Percentiles rank a stretch among this genome's conserved stretches.
Evolutionary conservation across 164 flowering plant genomes (phyloP).

Genomic region (Saururus chinensis): DNA sequence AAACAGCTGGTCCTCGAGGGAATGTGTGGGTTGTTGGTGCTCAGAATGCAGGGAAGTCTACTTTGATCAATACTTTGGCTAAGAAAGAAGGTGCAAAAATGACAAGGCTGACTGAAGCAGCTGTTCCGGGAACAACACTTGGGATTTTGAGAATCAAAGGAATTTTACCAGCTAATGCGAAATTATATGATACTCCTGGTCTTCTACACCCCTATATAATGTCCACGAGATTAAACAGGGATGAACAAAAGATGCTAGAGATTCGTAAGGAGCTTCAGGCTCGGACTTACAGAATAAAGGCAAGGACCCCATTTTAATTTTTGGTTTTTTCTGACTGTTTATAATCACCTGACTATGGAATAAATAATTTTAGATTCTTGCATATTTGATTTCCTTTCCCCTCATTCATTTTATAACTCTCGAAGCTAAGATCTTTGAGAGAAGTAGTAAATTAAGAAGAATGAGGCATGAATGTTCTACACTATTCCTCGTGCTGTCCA

Average conservation of each 20-base stretch:
- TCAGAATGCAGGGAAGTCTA: slow-evolving; percentile 94
- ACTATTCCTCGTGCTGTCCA: too few relatives aligned
- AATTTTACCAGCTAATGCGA: slow-evolving; percentile 82
- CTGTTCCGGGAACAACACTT: slow-evolving; percentile 93
- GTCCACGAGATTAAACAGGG: slow-evolving; percentile 76
- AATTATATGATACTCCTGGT: slow-evolving; percentile 96
- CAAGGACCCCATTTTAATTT: slow-evolving; percentile 16
- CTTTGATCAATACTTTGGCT: slow-evolving; percentile 74
- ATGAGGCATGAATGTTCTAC: neutral
- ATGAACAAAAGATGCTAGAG: slow-evolving; percentile 91
- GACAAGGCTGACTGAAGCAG: slow-evolving; percentile 87
- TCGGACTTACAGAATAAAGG: slow-evolving; percentile 83
- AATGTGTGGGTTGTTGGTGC: slow-evolving; percentile 98
- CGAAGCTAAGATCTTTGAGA: neutral
- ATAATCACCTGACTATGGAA: neutral
- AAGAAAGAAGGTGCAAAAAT: slow-evolving; percentile 65
- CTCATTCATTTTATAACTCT: neutral
- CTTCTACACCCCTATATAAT: slow-evolving; percentile 80
- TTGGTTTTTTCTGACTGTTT: neutral
- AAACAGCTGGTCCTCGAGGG: slow-evolving; percentile 89
- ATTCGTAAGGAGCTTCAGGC: slow-evolving; percentile 84
- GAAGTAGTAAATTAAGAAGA: too few relatives aligned
- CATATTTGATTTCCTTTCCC: neutral
- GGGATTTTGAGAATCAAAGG: slow-evolving; percentile 89
- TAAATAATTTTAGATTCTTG: neutral